phyloP scores from a whole-genome alignment of 345 rosid genomes.

The Conringia planisiliqua region DNA sequence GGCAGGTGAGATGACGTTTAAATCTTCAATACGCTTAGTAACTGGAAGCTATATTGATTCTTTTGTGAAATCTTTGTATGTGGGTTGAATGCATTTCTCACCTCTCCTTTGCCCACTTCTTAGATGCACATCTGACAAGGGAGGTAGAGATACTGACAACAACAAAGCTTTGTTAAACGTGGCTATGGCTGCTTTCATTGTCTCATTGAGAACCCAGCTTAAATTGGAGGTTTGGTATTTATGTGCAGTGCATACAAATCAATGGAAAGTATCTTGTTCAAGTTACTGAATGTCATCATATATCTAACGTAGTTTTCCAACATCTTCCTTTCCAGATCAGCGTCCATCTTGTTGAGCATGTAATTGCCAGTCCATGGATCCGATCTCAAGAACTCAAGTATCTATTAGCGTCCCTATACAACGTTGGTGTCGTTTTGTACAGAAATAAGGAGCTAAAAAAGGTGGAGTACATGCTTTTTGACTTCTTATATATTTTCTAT shows the following conservation, averaged over 20 bases:
- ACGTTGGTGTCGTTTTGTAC: slow-evolving; percentile 61
- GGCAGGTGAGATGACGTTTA: slow-evolving; percentile 1
- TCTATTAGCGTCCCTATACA: slow-evolving; percentile 56
- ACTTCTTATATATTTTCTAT: neutral
- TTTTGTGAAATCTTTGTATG: slow-evolving; percentile 12
- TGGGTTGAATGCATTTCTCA: slow-evolving; percentile 18
- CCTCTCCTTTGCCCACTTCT: slow-evolving; percentile 15
- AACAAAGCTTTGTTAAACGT: slow-evolving; percentile 45
- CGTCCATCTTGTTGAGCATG: slow-evolving; percentile 41
- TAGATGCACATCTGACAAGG: slow-evolving; percentile 47
- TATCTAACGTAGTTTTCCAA: slow-evolving; percentile 21
- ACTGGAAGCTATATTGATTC: neutral
- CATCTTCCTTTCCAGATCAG: slow-evolving; percentile 53
- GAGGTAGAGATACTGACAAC: slow-evolving; percentile 44
- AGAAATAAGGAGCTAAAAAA: slow-evolving; percentile 59
- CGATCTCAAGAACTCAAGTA: slow-evolving; percentile 61
- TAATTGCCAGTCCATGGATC: slow-evolving; percentile 62
- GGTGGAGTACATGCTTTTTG: slow-evolving; percentile 44
- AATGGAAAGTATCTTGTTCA: slow-evolving; percentile 11
- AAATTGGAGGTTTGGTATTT: slow-evolving; percentile 50
- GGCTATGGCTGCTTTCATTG: slow-evolving; percentile 68
- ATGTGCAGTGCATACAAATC: slow-evolving; percentile 9
- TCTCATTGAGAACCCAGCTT: slow-evolving; percentile 53
- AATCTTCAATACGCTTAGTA: neutral
- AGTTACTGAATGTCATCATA: slow-evolving; percentile 12